phyloP scores from a whole-genome alignment of 257 asterid genomes.

The Solanum infundibuliforme region DNA sequence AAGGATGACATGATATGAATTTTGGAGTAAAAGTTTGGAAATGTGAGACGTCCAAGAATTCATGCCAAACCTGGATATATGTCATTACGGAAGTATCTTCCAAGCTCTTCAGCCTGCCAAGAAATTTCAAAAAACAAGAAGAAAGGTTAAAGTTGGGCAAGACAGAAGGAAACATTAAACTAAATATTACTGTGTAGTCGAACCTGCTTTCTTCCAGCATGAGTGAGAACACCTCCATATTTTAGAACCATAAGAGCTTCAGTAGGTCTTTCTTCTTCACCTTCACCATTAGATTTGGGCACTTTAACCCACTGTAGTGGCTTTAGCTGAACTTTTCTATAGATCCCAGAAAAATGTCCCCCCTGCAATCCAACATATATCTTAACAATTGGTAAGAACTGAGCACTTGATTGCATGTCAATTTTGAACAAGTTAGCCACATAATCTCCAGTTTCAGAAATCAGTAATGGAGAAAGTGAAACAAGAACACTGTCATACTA shows the following conservation, averaged over 20 bases:
- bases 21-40: neutral
- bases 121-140: constrained; percentile 8
- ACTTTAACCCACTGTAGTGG: constrained; percentile 87
- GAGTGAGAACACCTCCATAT: constrained; percentile 99
- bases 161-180: neutral
- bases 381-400: neutral
- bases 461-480: neutral
- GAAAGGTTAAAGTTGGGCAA: neutral
- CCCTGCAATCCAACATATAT: constrained; percentile 45
- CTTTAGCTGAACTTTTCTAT: constrained; percentile 92
- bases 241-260: constrained; percentile 98
- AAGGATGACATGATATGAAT: neutral
- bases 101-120: constrained; percentile 94
- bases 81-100: constrained; percentile 83
- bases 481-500: neutral
- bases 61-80: constrained; percentile 77
- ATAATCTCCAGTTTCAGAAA: neutral
- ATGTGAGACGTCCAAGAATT: neutral
- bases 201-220: constrained; percentile 97
- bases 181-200: neutral
- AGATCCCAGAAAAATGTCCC: constrained; percentile 96
- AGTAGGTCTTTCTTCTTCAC: constrained; percentile 80
- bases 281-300: constrained; percentile 67
- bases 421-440: neutral
- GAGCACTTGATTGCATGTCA: neutral